Evolutionary conservation across 345 rosid species (phyloP).

Genomic region (Eucalyptus erythrocorys): DNA sequence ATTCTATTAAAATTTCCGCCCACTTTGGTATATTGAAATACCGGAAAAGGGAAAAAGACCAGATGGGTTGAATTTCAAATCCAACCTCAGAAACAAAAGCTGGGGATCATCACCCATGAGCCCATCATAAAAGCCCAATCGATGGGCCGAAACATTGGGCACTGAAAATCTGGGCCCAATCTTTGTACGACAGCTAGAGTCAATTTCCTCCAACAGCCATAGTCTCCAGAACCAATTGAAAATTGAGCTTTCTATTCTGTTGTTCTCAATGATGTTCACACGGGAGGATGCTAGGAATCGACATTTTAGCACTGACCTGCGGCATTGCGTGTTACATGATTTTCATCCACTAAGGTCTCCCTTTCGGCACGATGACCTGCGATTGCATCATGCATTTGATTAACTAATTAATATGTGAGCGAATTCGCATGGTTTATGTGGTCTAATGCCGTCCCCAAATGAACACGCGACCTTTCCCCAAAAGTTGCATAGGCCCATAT

Average conservation of each 20-base stretch:
- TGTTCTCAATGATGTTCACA: not conserved
- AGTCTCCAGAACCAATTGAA: not conserved
- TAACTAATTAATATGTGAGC: not conserved
- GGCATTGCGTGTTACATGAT: not conserved
- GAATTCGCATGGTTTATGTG: not conserved
- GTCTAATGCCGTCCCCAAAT: not conserved
- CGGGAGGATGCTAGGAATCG: not conserved
- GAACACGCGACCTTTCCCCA: not conserved
- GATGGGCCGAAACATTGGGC: not conserved
- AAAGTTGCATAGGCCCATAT: not conserved
- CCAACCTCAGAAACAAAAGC: not conserved
- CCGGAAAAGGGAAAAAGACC: not conserved
- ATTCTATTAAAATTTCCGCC: not conserved
- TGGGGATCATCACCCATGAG: not conserved
- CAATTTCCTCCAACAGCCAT: not conserved
- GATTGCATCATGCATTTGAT: not conserved
- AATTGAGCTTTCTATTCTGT: not conserved
- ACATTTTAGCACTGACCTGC: not conserved
- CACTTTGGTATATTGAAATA: not conserved
- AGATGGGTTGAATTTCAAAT: not conserved
- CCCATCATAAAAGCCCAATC: not conserved
- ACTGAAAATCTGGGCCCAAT: not conserved
- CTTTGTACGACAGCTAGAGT: not conserved
- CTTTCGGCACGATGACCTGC: accelerated
- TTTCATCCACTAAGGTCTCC: not conserved